These are phyloP conservation scores for Salix dunnii DNA, from an alignment of 345 rosid species.

Conservation along the genomic window DNA sequence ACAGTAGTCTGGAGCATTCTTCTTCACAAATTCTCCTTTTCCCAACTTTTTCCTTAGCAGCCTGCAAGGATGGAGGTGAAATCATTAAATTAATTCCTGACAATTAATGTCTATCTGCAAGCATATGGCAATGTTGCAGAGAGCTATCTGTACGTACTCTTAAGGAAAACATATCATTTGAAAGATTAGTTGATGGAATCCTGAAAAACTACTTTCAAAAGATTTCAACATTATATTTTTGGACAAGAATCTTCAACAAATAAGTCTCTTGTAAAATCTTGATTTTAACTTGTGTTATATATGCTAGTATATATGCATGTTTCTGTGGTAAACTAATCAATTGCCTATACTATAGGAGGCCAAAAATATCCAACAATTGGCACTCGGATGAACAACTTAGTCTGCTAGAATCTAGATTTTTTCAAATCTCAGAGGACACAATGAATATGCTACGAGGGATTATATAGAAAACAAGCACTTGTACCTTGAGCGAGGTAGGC, in stretches of 20 bases:
- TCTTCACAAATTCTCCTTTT: conserved; percentile 44
- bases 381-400: neutral
- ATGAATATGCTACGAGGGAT: neutral
- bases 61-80: conserved; percentile 16
- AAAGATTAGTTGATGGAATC: too few relatives aligned
- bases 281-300: too few relatives aligned
- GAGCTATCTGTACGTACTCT: too few relatives aligned
- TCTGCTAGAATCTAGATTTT: neutral
- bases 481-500: conserved; percentile 39
- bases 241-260: too few relatives aligned
- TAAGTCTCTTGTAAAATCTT: too few relatives aligned
- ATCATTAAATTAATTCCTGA: neutral
- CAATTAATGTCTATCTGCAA: neutral
- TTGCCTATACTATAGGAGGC: too few relatives aligned
- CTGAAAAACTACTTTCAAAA: too few relatives aligned
- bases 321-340: too few relatives aligned
- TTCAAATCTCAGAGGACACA: neutral
- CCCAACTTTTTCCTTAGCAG: conserved; percentile 28
- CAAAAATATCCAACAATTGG: neutral
- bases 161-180: too few relatives aligned
- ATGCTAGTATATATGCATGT: too few relatives aligned
- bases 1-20: conserved; percentile 54
- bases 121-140: too few relatives aligned
- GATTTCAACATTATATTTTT: too few relatives aligned
- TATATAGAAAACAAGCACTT: neutral